Percentiles rank a stretch among this genome's conserved stretches.
phyloP scores from a whole-genome alignment of 2,329 filamentous ascomycete species.

The Aspergillus amoenus region DNA sequence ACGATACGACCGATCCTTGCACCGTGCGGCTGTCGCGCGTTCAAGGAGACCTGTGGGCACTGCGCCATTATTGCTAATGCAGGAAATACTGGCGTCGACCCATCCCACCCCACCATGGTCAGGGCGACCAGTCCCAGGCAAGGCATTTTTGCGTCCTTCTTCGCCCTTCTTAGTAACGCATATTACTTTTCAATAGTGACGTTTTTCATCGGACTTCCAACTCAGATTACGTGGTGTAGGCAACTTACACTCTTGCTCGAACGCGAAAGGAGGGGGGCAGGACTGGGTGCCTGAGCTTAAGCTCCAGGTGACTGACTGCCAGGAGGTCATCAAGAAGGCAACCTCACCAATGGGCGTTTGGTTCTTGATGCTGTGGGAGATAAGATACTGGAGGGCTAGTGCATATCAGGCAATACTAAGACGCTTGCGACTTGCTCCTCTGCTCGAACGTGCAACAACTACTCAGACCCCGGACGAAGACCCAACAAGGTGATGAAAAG shows the following conservation, averaged over 20 bases:
- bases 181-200: too few species aligned
- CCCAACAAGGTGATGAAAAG: background rate
- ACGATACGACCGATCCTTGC: background rate
- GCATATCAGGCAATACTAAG: background rate
- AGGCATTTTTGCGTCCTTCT: background rate
- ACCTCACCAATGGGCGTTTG: background rate
- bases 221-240: background rate
- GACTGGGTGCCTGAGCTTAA: background rate
- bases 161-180: background rate
- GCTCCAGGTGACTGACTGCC: background rate
- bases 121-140: background rate
- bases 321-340: background rate
- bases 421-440: background rate
- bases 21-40: conserved; percentile 7
- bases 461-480: background rate
- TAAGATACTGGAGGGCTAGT: conserved; percentile 10
- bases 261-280: background rate
- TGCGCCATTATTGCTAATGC: conserved; percentile 9
- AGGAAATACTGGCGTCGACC: conserved; percentile 2
- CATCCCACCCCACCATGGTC: background rate
- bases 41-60: background rate
- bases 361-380: background rate
- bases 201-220: too few species aligned
- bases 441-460: background rate
- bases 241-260: background rate